Percentiles rank a stretch among this genome's conserved stretches.
Evolutionary conservation across 2,329 filamentous ascomycete genomes (phyloP).

Genomic region (Berkeleyomyces basicola): DNA sequence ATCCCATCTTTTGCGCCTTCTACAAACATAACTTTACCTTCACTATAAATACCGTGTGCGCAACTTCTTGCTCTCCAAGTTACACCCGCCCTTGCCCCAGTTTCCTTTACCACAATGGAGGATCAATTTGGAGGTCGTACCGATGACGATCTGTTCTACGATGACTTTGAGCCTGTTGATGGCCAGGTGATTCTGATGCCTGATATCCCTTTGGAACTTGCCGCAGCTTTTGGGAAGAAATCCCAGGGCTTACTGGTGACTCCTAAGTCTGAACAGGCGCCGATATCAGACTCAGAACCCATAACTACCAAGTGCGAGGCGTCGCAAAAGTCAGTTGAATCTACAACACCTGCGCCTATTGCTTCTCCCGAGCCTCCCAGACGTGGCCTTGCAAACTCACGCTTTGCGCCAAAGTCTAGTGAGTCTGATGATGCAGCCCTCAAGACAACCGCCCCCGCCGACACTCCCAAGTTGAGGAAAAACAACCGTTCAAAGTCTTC

Average conservation of each 20-base stretch:
- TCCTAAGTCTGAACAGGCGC: neutral
- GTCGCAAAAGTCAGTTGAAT: neutral
- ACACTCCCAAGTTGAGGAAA: constrained; percentile 10
- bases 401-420: constrained; percentile 12
- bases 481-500: constrained; percentile 6
- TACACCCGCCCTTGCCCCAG: neutral
- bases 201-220: constrained; percentile 13
- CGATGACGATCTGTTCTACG: constrained; percentile 45
- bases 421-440: constrained; percentile 9
- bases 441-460: constrained; percentile 11
- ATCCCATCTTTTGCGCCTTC: neutral
- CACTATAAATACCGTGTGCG: neutral
- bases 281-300: neutral
- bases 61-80: neutral
- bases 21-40: neutral
- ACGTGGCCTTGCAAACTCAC: constrained; percentile 7
- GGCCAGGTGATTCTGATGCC: constrained; percentile 17
- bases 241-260: neutral
- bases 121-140: constrained; percentile 45
- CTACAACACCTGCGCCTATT: constrained; percentile 9
- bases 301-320: neutral
- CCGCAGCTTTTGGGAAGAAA: constrained; percentile 5
- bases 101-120: constrained; percentile 28
- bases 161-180: constrained; percentile 42
- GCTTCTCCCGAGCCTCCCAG: constrained; percentile 2